Base-by-base conservation (phyloP, 2,329 filamentous ascomycete species). In the Monosporascus sp. region DNA sequence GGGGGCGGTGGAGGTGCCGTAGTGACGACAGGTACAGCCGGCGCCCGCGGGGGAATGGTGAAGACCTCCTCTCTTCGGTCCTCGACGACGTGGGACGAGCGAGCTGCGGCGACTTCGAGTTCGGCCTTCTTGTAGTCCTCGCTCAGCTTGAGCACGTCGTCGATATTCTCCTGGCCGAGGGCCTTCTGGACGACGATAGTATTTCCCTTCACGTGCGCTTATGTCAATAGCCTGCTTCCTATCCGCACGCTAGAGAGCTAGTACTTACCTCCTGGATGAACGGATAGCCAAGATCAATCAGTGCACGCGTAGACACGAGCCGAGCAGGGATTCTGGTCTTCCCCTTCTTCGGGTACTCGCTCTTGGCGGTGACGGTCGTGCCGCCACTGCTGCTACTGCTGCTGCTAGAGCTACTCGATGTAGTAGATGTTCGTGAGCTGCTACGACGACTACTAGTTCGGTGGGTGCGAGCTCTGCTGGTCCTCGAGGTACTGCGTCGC, bases 151-250 rank as follows among this genome's bases (percentile, higher is more conserved):
- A 97, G 88, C 45, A 97, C 79, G 64, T 95, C 88, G 62, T 97
- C 91, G 58, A 97, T 97, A 63, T 96, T 91, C 19, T 93, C 85
- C 63, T 95, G 92, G 17, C 90, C 89, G 5, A 97, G 79, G 9
- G 93, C 92, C 65, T 89, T 87, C 61, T 88, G 84, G 37, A 97
- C 85, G 50, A 96, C 82, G 62, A 94, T 84, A 22, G 87, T 88
- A 60, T 88, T 86, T 40, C 88, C 90, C 89, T 94, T 60, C 37
- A 37, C 52, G 50, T 62, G 58, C 80, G 55, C 75, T 72, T 41
- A 52, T 51, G 44, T 37, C 8, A 44, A 46, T 26, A 14, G n/a
- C n/a, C 22, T 50, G 19, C n/a, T 48, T 7, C 24, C 43, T 48
- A n/a, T 16, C 40, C 9, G 6, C 27, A 7, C 7, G 17, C 24